These are phyloP conservation scores for Venturia aucupariae DNA, from an alignment of 2,329 filamentous ascomycete genomes.

Conservation along the genomic window DNA sequence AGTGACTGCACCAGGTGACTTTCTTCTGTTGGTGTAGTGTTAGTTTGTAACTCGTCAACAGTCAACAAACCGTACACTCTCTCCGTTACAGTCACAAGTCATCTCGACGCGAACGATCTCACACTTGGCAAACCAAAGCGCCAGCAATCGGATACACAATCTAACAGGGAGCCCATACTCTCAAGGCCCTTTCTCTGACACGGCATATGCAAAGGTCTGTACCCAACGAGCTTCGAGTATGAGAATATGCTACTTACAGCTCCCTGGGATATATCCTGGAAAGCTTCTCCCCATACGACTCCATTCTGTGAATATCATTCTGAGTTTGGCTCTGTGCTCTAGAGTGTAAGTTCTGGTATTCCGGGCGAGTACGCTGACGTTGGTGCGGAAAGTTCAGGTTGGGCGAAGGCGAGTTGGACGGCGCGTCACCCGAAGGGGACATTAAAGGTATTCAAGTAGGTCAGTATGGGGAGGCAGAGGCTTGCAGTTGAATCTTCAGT, in stretches of 20 bases:
- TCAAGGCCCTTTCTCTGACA: neutral
- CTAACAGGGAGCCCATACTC: neutral
- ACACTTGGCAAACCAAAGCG: neutral
- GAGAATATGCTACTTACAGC: conserved; percentile 13
- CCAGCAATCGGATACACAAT: neutral
- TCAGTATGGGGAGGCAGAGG: neutral
- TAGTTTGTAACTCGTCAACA: neutral
- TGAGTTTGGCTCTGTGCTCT: neutral
- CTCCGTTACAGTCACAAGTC: neutral
- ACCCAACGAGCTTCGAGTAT: neutral
- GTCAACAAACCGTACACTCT: neutral
- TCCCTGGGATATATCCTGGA: conserved; percentile 13
- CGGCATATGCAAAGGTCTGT: neutral
- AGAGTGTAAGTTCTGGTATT: conserved; percentile 8
- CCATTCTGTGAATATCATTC: conserved; percentile 11
- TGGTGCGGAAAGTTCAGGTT: conserved; percentile 12
- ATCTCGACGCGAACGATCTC: neutral
- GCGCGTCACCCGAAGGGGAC: conserved; percentile 13
- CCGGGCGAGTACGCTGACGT: conserved; percentile 12
- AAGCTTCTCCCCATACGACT: conserved; percentile 14
- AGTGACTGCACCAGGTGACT: conserved; percentile 7
- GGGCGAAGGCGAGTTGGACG: conserved; percentile 6
- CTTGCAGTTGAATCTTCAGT: neutral
- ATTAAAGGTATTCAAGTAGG: conserved; percentile 9
- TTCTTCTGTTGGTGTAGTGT: conserved; percentile 9